Base-by-base conservation (phyloP, 1,139 yeast genomes). In the Kodamaea ohmeri region DNA sequence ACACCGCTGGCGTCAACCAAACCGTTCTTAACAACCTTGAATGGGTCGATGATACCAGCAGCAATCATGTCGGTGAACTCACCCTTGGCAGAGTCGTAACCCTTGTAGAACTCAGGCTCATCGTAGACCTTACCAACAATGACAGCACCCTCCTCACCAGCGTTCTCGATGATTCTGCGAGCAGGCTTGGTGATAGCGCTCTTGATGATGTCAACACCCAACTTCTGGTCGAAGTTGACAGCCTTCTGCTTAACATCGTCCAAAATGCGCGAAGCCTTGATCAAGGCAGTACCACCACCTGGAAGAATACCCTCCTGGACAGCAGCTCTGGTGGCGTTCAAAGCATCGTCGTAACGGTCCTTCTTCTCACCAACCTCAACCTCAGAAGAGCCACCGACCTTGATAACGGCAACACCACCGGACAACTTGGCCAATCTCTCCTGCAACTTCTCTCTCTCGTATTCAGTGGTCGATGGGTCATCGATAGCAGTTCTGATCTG, bases 301-400 rank as follows among this genome's bases (percentile, higher is more conserved):
- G 98, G 98, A 55, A 92, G 78, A 61, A 94, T 92, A 73, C 99
- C 99, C 70, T 92, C 98, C 71, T 92, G 95, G 49, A 92, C 98
- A 48, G 99, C 99, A 52, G 99, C 98, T 73, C 98, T 89, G 42
- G 98, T 94, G 44, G 99, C 98, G 65, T 94, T 92, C 61, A 92
- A 79, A 35, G 99, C 98, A 73, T 92, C 99, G 57, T 94, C 98
- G 62, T 90, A 94, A 73, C 99, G 89, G 67, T 92, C 99, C 76
- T 92, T 92, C 96, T 92, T 94, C 76, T 92, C 99, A 61, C 97
- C 95, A 52, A 92, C 99, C 74, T 92, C 99, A 53, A 92, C 89
- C 72, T 92, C 99, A 18, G 96, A 88, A 38, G 98, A 69, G 54
- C 99, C 99, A 65, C 99, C 99, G 47, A 92, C 98, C 76, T 85